These are phyloP conservation scores for Picochlorum costavermella DNA, from an alignment of 139 green algal species.

Conservation along the genomic window DNA sequence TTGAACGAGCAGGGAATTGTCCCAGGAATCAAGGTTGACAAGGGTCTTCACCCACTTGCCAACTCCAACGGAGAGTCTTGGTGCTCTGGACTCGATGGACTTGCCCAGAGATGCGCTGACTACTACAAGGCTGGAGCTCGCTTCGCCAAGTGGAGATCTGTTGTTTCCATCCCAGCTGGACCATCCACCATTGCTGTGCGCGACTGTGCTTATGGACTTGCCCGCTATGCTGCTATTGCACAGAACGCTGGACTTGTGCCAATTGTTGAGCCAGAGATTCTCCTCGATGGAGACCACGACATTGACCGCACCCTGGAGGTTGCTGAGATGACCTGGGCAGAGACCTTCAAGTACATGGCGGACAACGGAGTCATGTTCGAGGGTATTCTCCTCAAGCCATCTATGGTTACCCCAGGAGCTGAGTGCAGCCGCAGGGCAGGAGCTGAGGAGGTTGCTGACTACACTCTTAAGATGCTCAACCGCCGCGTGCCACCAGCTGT, in stretches of 20 bases:
- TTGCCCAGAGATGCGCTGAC: slow-evolving; percentile 77
- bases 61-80: slow-evolving; percentile 89
- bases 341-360: slow-evolving; percentile 98
- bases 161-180: slow-evolving; percentile 82
- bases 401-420: slow-evolving; percentile 98
- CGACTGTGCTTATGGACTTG: slow-evolving; percentile 94
- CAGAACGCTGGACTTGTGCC: slow-evolving; percentile 89
- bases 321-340: slow-evolving; percentile 78
- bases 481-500: slow-evolving; percentile 94
- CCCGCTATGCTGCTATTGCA: slow-evolving; percentile 92
- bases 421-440: slow-evolving; percentile 64
- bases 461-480: slow-evolving; percentile 91
- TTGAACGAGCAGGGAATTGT: slow-evolving; percentile 76
- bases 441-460: slow-evolving; percentile 81
- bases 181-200: slow-evolving; percentile 60
- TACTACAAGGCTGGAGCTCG: slow-evolving; percentile 98
- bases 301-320: slow-evolving; percentile 85
- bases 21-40: slow-evolving; percentile 94
- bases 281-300: slow-evolving; percentile 89
- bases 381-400: slow-evolving; percentile 99
- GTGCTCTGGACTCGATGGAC: slow-evolving; percentile 94
- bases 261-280: slow-evolving; percentile 98
- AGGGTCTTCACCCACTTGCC: slow-evolving; percentile 87
- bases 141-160: slow-evolving; percentile 95
- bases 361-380: slow-evolving; percentile 97